Percentiles rank a stretch among this genome's conserved stretches.
These are phyloP conservation scores for Calocybe indica DNA, from an alignment of 768 basidiomycete genomes.

Conservation along the genomic window DNA sequence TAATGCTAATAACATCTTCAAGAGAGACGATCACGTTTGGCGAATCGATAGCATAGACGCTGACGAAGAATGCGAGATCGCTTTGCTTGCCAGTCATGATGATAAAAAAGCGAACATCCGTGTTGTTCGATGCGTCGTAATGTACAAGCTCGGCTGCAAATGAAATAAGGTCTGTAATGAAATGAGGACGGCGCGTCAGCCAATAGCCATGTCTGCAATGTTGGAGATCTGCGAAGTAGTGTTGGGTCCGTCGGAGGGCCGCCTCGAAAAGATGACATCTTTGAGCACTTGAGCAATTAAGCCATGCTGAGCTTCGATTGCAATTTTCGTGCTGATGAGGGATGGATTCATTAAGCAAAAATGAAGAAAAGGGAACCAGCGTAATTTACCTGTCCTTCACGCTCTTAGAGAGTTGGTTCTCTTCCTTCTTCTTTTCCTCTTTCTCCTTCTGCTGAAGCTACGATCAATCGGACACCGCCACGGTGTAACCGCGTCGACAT, in stretches of 20 bases:
- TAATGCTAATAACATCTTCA: too few species aligned
- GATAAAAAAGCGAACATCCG: not conserved
- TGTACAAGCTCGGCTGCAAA: conserved; percentile 12
- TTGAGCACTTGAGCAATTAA: conserved; percentile 92
- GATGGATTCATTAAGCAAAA: not conserved
- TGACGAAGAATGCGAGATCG: too few species aligned
- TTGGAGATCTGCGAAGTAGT: conserved; percentile 27
- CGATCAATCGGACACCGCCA: not conserved
- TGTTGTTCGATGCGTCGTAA: not conserved
- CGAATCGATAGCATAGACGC: too few species aligned
- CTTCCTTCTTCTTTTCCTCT: conserved; percentile 81
- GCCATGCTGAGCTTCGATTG: conserved; percentile 89
- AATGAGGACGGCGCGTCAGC: conserved; percentile 18
- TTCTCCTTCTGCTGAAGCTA: conserved; percentile 37
- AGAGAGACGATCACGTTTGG: too few species aligned
- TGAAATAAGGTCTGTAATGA: not conserved
- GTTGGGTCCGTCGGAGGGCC: conserved; percentile 24
- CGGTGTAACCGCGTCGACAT: conserved; percentile 12
- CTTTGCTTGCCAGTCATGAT: too few species aligned
- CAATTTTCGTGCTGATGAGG: conserved; percentile 69
- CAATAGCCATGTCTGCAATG: conserved; percentile 41
- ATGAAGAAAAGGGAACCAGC: not conserved
- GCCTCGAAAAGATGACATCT: conserved; percentile 80
- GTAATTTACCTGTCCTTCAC: conserved; percentile 74
- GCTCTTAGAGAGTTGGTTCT: conserved; percentile 82